These are phyloP conservation scores for Chrysoporthe deuterocubensis DNA, from an alignment of 2,329 filamentous ascomycete genomes.

Conservation along the genomic window DNA sequence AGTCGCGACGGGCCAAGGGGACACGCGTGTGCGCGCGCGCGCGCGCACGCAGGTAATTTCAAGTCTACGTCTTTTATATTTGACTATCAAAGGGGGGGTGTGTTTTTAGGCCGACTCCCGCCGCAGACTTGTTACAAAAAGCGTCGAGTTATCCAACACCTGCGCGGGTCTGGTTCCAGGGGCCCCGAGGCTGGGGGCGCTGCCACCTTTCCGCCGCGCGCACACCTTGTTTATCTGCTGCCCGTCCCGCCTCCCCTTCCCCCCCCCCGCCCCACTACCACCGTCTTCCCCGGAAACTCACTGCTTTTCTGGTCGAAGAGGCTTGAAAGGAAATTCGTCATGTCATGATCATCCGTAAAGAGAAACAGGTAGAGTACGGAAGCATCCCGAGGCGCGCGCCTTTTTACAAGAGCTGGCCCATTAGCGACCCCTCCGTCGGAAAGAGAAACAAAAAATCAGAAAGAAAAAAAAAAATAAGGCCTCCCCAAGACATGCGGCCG, in stretches of 20 bases:
- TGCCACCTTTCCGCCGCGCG: background rate
- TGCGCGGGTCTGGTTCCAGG: background rate
- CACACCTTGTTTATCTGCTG: background rate
- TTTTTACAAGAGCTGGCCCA: background rate
- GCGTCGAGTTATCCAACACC: background rate
- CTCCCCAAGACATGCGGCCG: slow-evolving; percentile 18
- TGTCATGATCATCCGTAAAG: slow-evolving; percentile 6
- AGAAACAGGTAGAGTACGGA: background rate
- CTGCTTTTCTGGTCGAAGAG: slow-evolving; percentile 10
- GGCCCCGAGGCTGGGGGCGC: background rate
- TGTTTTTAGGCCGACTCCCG: background rate
- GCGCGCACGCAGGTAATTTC: background rate
- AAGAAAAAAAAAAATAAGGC: slow-evolving; percentile 25
- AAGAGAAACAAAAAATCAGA: background rate
- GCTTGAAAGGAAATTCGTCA: slow-evolving; percentile 9
- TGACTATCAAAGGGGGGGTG: background rate
- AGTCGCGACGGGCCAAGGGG: too few relatives aligned
- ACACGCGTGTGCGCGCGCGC: too few relatives aligned
- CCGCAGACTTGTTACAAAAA: background rate
- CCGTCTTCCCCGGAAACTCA: background rate
- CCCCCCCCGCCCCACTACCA: background rate
- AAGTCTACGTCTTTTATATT: slow-evolving; percentile 30
- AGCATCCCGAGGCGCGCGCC: slow-evolving; percentile 5
- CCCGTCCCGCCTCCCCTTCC: background rate
- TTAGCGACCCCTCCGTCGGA: slow-evolving; percentile 3